Conservation (phyloP, 139 green algal species). For the Tetradesmus lagerheimii region DNA sequence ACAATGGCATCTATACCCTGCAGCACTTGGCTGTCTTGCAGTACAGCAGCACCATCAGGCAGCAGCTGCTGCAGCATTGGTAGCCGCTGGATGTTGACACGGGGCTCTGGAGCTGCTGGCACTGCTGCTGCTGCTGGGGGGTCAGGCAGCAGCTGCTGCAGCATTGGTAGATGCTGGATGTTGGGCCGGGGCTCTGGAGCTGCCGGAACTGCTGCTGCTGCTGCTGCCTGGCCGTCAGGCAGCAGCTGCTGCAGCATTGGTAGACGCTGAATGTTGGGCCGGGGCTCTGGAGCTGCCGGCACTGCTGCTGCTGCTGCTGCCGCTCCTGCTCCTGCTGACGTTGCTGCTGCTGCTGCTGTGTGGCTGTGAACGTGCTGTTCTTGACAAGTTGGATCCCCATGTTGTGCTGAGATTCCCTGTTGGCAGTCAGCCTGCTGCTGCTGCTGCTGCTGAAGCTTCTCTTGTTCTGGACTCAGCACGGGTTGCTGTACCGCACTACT, state of each 20-base stretch:
- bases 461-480: neutral
- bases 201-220: neutral
- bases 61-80: slow-evolving; percentile 48
- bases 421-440: slow-evolving; percentile 20
- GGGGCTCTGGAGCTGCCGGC: neutral
- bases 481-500: neutral
- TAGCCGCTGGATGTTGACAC: slow-evolving; percentile 21
- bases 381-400: too few species aligned
- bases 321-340: neutral
- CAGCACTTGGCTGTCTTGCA: slow-evolving; percentile 54
- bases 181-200: too few species aligned
- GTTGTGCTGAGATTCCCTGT: too few species aligned
- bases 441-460: neutral
- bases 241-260: too few species aligned
- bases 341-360: slow-evolving; percentile 21
- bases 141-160: neutral
- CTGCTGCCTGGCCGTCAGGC: too few species aligned
- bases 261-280: too few species aligned
- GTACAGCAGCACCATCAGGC: slow-evolving; percentile 43
- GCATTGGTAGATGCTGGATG: too few species aligned
- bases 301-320: neutral
- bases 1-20: slow-evolving; percentile 60
- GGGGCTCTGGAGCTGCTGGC: slow-evolving; percentile 4
- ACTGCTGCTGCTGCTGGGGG: neutral
- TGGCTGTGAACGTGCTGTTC: too few species aligned